These are phyloP conservation scores for Aspergillus intermedius DNA, from an alignment of 2,329 filamentous ascomycete species.

Conservation along the genomic window DNA sequence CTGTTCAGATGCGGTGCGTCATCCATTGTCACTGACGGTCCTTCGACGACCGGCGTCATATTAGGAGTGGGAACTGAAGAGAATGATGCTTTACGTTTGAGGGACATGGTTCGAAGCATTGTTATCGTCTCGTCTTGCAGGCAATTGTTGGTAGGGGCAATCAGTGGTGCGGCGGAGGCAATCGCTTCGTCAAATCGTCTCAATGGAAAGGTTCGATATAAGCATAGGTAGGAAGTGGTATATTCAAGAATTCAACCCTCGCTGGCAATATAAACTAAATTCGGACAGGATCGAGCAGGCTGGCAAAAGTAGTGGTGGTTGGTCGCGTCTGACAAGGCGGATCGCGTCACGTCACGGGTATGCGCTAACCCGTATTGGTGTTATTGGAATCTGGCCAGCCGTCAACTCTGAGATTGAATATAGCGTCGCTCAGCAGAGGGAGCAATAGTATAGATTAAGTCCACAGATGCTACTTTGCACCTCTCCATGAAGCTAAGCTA, in stretches of 20 bases:
- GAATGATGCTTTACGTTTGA: constrained; percentile 55
- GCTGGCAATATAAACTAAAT: neutral
- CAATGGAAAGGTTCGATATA: no score
- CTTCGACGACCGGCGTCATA: constrained; percentile 16
- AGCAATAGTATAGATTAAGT: neutral
- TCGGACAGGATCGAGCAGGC: neutral
- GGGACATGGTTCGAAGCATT: constrained; percentile 11
- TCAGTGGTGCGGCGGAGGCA: no score
- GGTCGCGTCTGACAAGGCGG: constrained; percentile 5
- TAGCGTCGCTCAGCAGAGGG: neutral
- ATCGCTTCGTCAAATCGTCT: no score
- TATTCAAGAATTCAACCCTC: neutral
- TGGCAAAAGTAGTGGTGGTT: constrained; percentile 6
- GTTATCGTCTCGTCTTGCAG: no score
- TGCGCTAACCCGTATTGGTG: constrained; percentile 23
- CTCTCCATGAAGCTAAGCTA: no score
- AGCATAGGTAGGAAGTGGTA: no score
- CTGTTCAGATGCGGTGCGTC: constrained; percentile 44
- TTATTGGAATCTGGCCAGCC: constrained; percentile 14
- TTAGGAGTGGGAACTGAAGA: constrained; percentile 39
- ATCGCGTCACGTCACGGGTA: constrained; percentile 7
- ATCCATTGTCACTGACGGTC: constrained; percentile 23
- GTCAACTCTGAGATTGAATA: neutral
- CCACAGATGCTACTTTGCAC: neutral
- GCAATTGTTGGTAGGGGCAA: no score